Base-by-base conservation (phyloP, 2,329 filamentous ascomycete genomes). In the Exophiala alcalophila region DNA sequence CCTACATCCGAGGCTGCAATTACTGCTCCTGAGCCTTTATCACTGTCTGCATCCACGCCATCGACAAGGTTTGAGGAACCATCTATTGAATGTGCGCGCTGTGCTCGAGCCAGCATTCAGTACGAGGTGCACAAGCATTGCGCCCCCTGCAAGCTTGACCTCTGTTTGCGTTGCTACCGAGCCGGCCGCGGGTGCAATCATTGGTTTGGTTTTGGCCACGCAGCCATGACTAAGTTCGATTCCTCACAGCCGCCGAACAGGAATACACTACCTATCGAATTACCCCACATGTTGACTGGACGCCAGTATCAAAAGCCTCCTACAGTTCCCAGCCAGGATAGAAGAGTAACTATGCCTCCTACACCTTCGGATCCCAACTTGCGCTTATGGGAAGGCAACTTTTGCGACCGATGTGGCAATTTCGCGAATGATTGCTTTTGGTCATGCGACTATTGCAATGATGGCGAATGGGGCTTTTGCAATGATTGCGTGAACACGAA, bases 381-480 rank as follows among this genome's bases (percentile, higher is more conserved):
- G 26, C 73, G 86, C 16, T 66, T 92, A 1, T 80, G 92, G 63
- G 81, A 78, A 38, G 91, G 91, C 14, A 81, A 86, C 4, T 96
- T 96, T 63, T 97, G 91, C 61, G 80, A 84, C 25, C 76, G 77
- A 33, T 96, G 91, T 61, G 70, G 76, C 12, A 71, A 76, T 0
- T 85, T 80, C 70, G 77, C 87, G 0, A 90, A 94, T 57, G 77
- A 83, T 37, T 92, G 87, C 64, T 94, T 86, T 65, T 97, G 90
- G 91, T 82, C 86, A 50, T 97, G 91, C 62, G 80, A 84, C 46
- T 63, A 75, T 18, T 97, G 91, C 66, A 95, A 95, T 57, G 81
- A 92, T 50, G 91, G 88, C 4, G 90, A 94, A 59, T 97, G 90
- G 90, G 91, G 91, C 0, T 96, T 87, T 61, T 97, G 91, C 66